A percentile compares a stretch with the other conserved stretches of the same genome.
Evolutionary conservation across 2,329 filamentous ascomycete genomes (phyloP).

Genomic region (Nemania sp.): DNA sequence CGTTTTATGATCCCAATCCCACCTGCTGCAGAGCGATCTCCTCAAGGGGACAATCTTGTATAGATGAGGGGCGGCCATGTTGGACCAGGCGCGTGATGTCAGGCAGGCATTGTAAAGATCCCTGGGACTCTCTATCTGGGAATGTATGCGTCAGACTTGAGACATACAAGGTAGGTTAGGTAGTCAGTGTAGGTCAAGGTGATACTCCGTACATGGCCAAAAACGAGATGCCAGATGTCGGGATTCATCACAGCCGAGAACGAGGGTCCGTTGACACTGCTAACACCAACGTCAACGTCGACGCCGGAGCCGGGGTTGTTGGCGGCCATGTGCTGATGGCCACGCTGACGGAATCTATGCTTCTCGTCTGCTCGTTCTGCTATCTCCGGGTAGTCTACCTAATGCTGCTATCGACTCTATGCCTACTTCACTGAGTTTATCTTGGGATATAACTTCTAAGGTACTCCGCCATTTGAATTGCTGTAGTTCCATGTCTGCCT

Average conservation of each 20-base stretch:
- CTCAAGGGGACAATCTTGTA: slow-evolving; percentile 6
- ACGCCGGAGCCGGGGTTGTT: too few relatives aligned
- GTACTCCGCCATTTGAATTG: too few relatives aligned
- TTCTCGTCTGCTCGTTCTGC: too few relatives aligned
- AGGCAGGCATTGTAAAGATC: slow-evolving; percentile 17
- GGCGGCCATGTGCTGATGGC: too few relatives aligned
- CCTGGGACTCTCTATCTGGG: slow-evolving; percentile 5
- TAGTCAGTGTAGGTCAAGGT: background rate
- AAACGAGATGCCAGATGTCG: slow-evolving; percentile 7
- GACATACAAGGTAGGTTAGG: too few relatives aligned
- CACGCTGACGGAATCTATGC: too few relatives aligned
- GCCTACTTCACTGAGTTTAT: too few relatives aligned
- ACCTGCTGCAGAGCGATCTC: background rate
- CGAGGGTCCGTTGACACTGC: background rate
- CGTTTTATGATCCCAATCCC: background rate
- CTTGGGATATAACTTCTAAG: too few relatives aligned
- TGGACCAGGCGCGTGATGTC: slow-evolving; percentile 9
- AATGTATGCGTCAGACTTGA: slow-evolving; percentile 1
- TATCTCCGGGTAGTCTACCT: too few relatives aligned
- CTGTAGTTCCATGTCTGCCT: too few relatives aligned
- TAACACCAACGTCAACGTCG: too few relatives aligned
- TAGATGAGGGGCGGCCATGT: slow-evolving; percentile 16
- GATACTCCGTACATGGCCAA: background rate
- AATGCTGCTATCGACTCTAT: too few relatives aligned
- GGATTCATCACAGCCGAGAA: background rate